Evolutionary conservation across 1,139 yeast genomes (phyloP), one percentile per base, ranked within the genome.

Genomic region (Casaregolazyma lundiana): DNA sequence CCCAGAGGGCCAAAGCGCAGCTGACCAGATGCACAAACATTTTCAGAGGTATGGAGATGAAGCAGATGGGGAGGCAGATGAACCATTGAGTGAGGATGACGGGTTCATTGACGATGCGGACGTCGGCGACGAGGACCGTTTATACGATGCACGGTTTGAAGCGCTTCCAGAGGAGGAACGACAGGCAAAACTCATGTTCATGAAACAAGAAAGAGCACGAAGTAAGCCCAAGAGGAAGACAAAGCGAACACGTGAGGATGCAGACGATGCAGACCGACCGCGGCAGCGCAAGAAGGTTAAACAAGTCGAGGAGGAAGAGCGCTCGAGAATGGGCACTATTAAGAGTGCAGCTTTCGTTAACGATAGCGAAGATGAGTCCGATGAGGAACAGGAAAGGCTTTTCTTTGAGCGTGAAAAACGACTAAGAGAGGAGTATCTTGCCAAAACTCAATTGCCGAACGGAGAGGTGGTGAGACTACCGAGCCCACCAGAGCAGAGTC

Each of bases 311-410:
- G 35, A 48, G 47, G 37, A 37, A 21, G 32, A 26, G 4, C 15
- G 45, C 17, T 35, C 39, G 40, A 46, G 30, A 35, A 26, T 11
- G 32, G n/a, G n/a, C n/a, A 38, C 41, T 16, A 48, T 48, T 43
- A 56, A 55, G 46, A 56, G 60, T 40, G 41, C 80, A 2, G 82
- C 78, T 51, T 78, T 67, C 55, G 76, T 84, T 38, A 70, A 71
- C 49, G 81, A 76, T 45, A 80, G 86, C 0, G 90, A 83, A 58
- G 88, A 83, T 56, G 84, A 78, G 18, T 73, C 80, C 2, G 88
- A 82, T 53, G 79, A 71, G 15, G 89, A 81, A 47, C 59, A 71
- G 45, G 80, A 76, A 49, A 59, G 57, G 1, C 70, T 59, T 21
- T 84, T 84, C 60, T 84, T 77, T 58, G 80, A 66, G 39, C 70